phyloP scores from a whole-genome alignment of 495 filamentous ascomycete species.

The Clavariopsis aquatica region DNA sequence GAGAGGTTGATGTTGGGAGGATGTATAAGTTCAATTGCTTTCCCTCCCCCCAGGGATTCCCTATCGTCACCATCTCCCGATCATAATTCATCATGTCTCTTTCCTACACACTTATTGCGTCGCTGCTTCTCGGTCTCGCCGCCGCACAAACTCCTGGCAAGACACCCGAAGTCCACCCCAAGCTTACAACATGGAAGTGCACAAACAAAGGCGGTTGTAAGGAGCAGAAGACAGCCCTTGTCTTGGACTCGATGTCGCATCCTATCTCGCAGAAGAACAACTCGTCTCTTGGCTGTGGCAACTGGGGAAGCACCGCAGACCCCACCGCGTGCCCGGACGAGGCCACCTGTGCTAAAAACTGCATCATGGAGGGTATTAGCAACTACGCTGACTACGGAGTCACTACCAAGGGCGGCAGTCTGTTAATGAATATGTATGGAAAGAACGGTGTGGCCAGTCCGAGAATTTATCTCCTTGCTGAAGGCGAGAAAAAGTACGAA shows the following conservation, averaged over 20 bases:
- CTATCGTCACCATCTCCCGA: not conserved
- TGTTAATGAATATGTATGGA: conserved; percentile 37
- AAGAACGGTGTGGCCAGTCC: conserved; percentile 37
- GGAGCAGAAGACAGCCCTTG: conserved; percentile 39
- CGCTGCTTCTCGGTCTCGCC: conserved; percentile 26
- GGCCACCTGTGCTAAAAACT: conserved; percentile 37
- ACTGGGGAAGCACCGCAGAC: conserved; percentile 34
- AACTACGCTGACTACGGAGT: conserved; percentile 43
- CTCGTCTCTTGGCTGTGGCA: conserved; percentile 30
- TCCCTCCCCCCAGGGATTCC: conserved; percentile 1
- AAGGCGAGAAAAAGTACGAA: conserved; percentile 59
- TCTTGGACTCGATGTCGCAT: conserved; percentile 41
- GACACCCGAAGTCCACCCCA: conserved; percentile 39
- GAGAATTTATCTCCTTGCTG: conserved; percentile 46
- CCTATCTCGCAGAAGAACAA: conserved; percentile 38
- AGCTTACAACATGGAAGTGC: conserved; percentile 41
- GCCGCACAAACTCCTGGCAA: conserved; percentile 40
- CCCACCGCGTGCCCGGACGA: conserved; percentile 33
- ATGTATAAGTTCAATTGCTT: conserved; percentile 23
- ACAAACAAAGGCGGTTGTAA: conserved; percentile 41
- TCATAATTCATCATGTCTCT: conserved; percentile 17
- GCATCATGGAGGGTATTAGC: conserved; percentile 40
- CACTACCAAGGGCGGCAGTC: conserved; percentile 32
- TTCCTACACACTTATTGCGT: conserved; percentile 11
- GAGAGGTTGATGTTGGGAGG: not conserved